Base-by-base conservation (phyloP, 441 rosid genomes). In the Euphorbia celastroides region DNA sequence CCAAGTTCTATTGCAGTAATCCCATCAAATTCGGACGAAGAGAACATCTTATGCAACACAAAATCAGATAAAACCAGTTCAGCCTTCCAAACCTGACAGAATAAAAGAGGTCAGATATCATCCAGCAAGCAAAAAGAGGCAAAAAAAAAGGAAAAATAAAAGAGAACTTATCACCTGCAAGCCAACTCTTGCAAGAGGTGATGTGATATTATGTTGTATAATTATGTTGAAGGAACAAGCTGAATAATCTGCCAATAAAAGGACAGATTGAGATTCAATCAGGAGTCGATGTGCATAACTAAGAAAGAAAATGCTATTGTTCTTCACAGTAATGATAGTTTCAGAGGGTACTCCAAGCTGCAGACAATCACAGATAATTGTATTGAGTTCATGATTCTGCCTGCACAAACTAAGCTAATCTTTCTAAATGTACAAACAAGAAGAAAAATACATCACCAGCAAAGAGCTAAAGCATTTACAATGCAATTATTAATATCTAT, bases 31-130 rank as follows among this genome's bases (percentile, higher is more conserved):
- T 80, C 86, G 46, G 82, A 77, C 3, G 93, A 84, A 69, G 85
- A 85, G 63, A 74, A 79, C 73, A 86, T 86, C 71, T 83, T 81
- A 78, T 93, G 95, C 80, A 86, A 64, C 67, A 88, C 82, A 64
- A 90, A 88, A 64, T 93, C 97, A 44, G 93, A 80, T 56, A 93
- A 80, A 36, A 88, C 71, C 32, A 93, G 68, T 75, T 90, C 84
- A 9, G 98, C 89, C 79, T 83, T 89, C 98, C 98, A 93, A 5
- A 93, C 87, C 98, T 90, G 78, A 68, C 75, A 60, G 72, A 54
- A 41, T 14, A 59, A 66, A 65, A 46, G 8, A 65, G 52, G 25
- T 67, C 34, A 36, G 5, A 28, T 1, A 65, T 34, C 9, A 34
- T 34, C 38, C 38, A 34, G 38, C 5, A 34, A 34, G 38, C 38